Base-by-base conservation (phyloP, 2,329 filamentous ascomycete species). In the Metarhizium rileyi region DNA sequence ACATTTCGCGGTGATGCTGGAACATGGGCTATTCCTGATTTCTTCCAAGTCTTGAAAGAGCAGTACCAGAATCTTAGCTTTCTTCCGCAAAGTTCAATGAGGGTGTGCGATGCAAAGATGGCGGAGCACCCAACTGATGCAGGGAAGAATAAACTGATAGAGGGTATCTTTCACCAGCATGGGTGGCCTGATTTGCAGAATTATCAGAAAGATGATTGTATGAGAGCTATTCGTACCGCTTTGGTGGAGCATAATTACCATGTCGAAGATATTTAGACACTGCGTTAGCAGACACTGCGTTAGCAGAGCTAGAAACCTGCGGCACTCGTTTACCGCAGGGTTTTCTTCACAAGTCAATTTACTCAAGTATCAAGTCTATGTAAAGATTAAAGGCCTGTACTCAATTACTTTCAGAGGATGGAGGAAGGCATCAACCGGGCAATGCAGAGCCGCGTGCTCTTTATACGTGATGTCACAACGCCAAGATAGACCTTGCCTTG, bases 1-100 rank as follows among this genome's bases (percentile, higher is more conserved):
- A 10, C 35, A 7, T 65, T 59, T 59, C 60, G 59, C 16, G 48
- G 44, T 28, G 54, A 57, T 23, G 50, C 47, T 33, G 46, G 50
- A 14, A 53, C 59, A 12, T 64, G 60, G 61, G 45, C 56, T 6
- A 52, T 61, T 8, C 26, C 52, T 4, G 59, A 61, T 27, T 63
- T 61, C 27, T 63, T 64, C 49, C 53, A 56, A 43, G 46, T 58
- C 14, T 55, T 60, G 22, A 58, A 60, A 44, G 53, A 60, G 35
- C 56, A 58, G 33, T 62, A 60, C 48, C 50, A 46, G 12, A 28
- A 33, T 14, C 49, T 63, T 12, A 38, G 52, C 28, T 57, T 56
- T 27, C 51, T 61, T 16, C 60, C 60, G 5, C 50, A 48, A 2
- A 58, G 47, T 26, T 38, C 40, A 14, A 41, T 10, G 9, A 38